Percentiles rank a stretch among this genome's conserved stretches.
Conservation (phyloP, 1,139 yeast species). For the Suhomyces kunorum region DNA sequence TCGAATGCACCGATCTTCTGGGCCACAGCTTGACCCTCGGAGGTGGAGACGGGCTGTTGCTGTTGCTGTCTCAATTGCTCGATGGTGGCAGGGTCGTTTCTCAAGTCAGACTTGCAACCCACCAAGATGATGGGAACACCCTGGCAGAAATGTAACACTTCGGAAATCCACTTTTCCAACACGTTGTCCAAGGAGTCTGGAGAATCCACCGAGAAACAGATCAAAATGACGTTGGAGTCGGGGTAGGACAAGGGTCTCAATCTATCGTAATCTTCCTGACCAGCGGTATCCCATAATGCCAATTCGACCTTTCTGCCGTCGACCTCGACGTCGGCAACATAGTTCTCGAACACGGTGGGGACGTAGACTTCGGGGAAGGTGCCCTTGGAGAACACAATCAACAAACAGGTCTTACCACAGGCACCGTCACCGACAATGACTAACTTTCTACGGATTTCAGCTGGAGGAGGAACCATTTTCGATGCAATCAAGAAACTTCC, state of each 20-base stretch:
- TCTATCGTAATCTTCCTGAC: slow-evolving; percentile 96
- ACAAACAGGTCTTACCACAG: slow-evolving; percentile 81
- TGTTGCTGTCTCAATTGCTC: slow-evolving; percentile 75
- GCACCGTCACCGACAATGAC: slow-evolving; percentile 90
- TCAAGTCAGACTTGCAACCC: slow-evolving; percentile 88
- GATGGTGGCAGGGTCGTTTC: slow-evolving; percentile 77
- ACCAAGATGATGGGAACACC: slow-evolving; percentile 93
- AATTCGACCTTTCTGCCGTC: slow-evolving; percentile 92
- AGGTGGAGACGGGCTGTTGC: slow-evolving; percentile 70
- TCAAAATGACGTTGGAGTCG: slow-evolving; percentile 87
- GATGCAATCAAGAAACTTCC: slow-evolving; percentile 14
- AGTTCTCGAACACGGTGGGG: slow-evolving; percentile 94
- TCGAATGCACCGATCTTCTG: slow-evolving; percentile 83
- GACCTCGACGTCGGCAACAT: slow-evolving; percentile 91
- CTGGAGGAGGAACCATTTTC: slow-evolving; percentile 52
- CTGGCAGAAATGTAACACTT: slow-evolving; percentile 91
- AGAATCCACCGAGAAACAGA: slow-evolving; percentile 87
- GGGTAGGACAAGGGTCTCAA: slow-evolving; percentile 92
- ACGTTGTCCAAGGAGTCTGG: slow-evolving; percentile 94
- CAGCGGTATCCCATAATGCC: slow-evolving; percentile 98
- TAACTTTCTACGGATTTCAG: slow-evolving; percentile 75
- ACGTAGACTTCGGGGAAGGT: slow-evolving; percentile 95
- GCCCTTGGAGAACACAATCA: slow-evolving; percentile 88
- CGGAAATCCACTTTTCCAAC: slow-evolving; percentile 93
- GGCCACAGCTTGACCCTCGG: slow-evolving; percentile 85